A percentile compares a stretch with the other conserved stretches of the same genome.
These are phyloP conservation scores for Lipomyces spencermartinsiae DNA, from an alignment of 805 yeast genomes.

Conservation along the genomic window DNA sequence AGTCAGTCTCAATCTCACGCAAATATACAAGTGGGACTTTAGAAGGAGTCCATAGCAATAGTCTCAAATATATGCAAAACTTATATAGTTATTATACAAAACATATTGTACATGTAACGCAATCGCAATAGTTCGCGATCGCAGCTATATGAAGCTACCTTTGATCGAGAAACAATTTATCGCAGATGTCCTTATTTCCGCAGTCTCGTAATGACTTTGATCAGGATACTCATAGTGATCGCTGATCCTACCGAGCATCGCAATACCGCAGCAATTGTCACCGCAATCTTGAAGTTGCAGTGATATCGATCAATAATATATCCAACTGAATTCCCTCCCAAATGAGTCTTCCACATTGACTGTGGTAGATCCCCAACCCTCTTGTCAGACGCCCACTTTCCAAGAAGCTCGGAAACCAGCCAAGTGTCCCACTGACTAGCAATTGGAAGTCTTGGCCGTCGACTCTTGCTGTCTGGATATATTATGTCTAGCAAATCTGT, in stretches of 20 bases:
- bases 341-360: conserved; percentile 3
- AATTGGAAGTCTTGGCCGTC: conserved; percentile 26
- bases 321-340: not conserved
- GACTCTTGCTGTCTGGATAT: conserved; percentile 8
- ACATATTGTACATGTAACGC: too few relatives aligned
- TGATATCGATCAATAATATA: conserved; percentile 4
- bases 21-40: too few relatives aligned
- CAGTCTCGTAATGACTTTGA: not conserved
- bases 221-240: not conserved
- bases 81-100: too few relatives aligned
- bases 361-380: not conserved
- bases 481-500: conserved; percentile 42
- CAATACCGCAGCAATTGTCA: not conserved
- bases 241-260: conserved; percentile 4
- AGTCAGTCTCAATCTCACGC: too few relatives aligned
- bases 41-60: too few relatives aligned
- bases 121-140: too few relatives aligned
- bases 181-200: not conserved
- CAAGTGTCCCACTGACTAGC: conserved; percentile 23
- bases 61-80: too few relatives aligned
- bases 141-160: too few relatives aligned
- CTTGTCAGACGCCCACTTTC: conserved; percentile 17
- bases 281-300: not conserved
- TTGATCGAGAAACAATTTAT: too few relatives aligned
- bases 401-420: conserved; percentile 19